phyloP scores from a whole-genome alignment of 2,329 filamentous ascomycete genomes.

The Boeremia lycopersici region DNA sequence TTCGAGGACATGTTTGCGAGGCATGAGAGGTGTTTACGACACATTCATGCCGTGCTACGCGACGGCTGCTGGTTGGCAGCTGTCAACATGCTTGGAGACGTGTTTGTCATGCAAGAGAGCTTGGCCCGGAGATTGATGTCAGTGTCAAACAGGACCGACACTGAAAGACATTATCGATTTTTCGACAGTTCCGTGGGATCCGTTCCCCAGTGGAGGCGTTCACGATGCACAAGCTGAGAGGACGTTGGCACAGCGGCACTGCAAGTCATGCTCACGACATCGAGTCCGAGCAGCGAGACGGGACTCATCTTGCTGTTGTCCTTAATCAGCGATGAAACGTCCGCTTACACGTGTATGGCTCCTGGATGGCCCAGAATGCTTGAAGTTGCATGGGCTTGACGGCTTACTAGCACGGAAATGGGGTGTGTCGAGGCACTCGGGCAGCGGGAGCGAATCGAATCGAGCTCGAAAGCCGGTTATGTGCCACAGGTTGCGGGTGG shows the following conservation, averaged over 20 bases:
- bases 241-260: conserved; percentile 7
- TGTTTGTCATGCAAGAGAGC: conserved; percentile 9
- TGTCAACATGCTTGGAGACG: conserved; percentile 8
- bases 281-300: conserved; percentile 5
- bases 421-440: conserved; percentile 12
- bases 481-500: conserved; percentile 18
- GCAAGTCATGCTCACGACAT: conserved; percentile 11
- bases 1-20: background rate
- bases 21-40: conserved; percentile 10
- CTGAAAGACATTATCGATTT: background rate
- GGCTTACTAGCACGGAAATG: conserved; percentile 8
- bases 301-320: conserved; percentile 2
- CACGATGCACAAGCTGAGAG: background rate
- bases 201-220: conserved; percentile 1
- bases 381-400: conserved; percentile 3
- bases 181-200: background rate
- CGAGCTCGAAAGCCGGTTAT: conserved; percentile 8
- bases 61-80: conserved; percentile 9
- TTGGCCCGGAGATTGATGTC: background rate
- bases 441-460: conserved; percentile 10
- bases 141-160: background rate
- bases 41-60: conserved; percentile 9
- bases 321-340: conserved; percentile 18
- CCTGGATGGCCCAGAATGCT: conserved; percentile 4
- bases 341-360: conserved; percentile 5